Conservation (phyloP, 2,329 filamentous ascomycete species). For the Cylindrodendrum hubeiense region DNA sequence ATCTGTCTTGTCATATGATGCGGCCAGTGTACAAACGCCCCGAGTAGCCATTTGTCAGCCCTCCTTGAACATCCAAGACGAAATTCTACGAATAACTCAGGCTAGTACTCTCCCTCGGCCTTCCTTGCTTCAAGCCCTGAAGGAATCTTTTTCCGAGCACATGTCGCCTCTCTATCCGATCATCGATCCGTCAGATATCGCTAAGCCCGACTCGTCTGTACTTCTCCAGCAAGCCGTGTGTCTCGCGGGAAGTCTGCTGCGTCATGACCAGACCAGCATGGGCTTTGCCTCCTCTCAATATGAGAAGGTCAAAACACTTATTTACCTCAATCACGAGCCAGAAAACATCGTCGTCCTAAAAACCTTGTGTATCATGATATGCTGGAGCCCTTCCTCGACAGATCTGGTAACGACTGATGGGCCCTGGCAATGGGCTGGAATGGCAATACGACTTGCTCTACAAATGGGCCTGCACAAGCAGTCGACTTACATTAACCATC, state of each 20-base stretch:
- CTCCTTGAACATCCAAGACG: not conserved
- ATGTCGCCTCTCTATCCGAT: conserved; percentile 8
- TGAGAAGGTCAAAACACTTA: conserved; percentile 14
- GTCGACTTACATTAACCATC: not conserved
- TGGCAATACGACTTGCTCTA: conserved; percentile 12
- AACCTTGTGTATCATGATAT: conserved; percentile 10
- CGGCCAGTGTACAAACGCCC: no score
- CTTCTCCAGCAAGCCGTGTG: conserved; percentile 16
- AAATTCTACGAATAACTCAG: not conserved
- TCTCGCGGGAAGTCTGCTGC: conserved; percentile 10
- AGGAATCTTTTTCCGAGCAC: conserved; percentile 11
- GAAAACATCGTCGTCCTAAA: conserved; percentile 11
- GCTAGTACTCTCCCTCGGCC: conserved; percentile 2
- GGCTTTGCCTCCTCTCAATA: conserved; percentile 7
- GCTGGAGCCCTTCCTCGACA: conserved; percentile 2
- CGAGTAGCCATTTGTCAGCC: no score
- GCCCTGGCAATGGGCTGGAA: conserved; percentile 14
- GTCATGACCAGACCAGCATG: conserved; percentile 1
- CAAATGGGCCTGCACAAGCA: conserved; percentile 17
- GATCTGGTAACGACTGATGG: conserved; percentile 13
- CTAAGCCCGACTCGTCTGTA: not conserved
- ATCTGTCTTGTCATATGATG: conserved; percentile 2
- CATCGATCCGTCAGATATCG: not conserved
- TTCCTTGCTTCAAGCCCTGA: conserved; percentile 1
- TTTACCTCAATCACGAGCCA: conserved; percentile 8